Evolutionary conservation across 768 basidiomycete genomes (phyloP).

Genomic region (Auricularia cornea): DNA sequence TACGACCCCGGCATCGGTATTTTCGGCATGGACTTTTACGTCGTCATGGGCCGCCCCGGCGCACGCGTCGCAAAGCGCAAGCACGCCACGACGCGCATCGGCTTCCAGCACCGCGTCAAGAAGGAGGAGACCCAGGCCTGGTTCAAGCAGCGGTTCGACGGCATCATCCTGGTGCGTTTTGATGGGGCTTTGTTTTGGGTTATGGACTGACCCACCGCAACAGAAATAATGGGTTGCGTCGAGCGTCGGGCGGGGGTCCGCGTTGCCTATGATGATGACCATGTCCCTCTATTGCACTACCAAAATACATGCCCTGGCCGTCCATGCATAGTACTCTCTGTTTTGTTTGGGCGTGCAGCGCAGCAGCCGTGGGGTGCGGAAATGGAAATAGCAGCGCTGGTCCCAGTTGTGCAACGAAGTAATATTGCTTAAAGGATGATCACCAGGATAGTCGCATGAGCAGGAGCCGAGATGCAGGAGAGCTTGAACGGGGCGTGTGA

Average conservation of each 20-base stretch:
- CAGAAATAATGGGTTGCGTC: not conserved
- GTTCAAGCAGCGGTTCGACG: conserved; percentile 99
- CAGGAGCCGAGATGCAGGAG: not conserved
- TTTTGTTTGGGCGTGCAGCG: not conserved
- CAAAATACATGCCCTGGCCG: not conserved
- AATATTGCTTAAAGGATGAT: not conserved
- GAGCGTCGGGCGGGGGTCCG: not conserved
- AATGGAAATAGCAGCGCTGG: too few species aligned
- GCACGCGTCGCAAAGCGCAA: conserved; percentile 85
- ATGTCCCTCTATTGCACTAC: not conserved
- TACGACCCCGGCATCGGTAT: conserved; percentile 99
- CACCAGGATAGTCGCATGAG: not conserved
- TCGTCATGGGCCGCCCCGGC: conserved; percentile 95
- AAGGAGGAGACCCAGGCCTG: conserved; percentile 95
- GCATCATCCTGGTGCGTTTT: conserved; percentile 76
- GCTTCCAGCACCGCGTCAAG: conserved; percentile 82
- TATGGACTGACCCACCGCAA: not conserved
- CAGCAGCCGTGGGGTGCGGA: not conserved
- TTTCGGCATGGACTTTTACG: conserved; percentile 99
- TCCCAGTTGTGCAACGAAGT: too few species aligned
- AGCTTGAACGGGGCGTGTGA: not conserved
- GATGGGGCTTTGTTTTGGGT: not conserved
- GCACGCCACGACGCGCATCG: conserved; percentile 79
- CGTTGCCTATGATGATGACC: not conserved
- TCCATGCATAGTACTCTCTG: not conserved